Percentiles rank a stretch among this genome's conserved stretches.
Conservation (phyloP, 305 asterid species). For the Fraxinus sp. region DNA sequence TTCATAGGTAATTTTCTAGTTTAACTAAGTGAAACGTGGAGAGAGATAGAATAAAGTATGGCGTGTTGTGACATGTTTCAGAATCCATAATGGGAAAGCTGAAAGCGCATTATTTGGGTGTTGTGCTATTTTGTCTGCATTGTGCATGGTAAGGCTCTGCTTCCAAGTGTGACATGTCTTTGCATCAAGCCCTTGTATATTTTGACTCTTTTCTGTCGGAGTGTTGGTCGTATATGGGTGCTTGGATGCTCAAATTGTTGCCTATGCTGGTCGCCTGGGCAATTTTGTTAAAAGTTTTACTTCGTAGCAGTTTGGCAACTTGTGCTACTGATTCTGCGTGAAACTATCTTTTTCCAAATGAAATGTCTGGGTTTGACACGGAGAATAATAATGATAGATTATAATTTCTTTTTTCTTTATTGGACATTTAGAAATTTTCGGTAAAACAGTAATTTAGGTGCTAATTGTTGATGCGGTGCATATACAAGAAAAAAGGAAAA, state of each 20-base stretch:
- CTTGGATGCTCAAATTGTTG: not conserved
- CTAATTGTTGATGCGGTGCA: not conserved
- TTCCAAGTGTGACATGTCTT: not conserved
- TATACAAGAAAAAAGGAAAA: not conserved
- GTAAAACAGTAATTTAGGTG: not conserved
- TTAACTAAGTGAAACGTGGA: not conserved
- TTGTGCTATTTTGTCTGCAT: not conserved
- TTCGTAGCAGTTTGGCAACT: not conserved
- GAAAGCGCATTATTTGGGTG: not conserved
- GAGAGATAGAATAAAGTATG: not conserved
- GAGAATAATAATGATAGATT: not conserved
- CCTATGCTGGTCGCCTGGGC: not conserved
- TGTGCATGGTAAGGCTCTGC: not conserved
- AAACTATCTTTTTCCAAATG: not conserved
- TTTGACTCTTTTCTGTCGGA: not conserved
- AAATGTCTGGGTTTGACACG: not conserved
- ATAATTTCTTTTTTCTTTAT: not conserved
- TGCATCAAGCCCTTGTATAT: not conserved
- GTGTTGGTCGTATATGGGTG: not conserved
- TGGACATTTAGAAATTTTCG: not conserved
- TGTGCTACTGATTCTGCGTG: not conserved
- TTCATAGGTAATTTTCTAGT: not conserved
- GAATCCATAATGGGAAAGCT: not conserved
- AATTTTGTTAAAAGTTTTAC: constrained; percentile 3
- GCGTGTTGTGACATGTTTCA: not conserved